Evolutionary conservation across 23 red algal genomes (phyloP).

Genomic region (Gracilariopsis chorda): DNA sequence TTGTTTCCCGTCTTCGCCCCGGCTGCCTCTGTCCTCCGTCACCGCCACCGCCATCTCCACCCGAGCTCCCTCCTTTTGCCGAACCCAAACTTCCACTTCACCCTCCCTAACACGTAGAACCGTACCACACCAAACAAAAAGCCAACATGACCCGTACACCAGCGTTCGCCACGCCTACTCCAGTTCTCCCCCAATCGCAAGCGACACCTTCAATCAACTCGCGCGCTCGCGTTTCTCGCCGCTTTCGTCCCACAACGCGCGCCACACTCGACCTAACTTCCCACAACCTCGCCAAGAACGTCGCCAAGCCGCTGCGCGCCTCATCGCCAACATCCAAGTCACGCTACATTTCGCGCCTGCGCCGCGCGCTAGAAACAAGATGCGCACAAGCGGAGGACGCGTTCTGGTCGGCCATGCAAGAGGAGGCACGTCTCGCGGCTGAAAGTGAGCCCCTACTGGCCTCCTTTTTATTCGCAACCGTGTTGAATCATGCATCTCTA

Average conservation of each 20-base stretch:
- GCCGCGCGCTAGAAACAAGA: slow-evolving; percentile 10
- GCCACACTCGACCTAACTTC: background rate
- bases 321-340: slow-evolving; percentile 46
- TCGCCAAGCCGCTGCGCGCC: background rate
- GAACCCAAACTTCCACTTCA: background rate
- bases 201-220: background rate
- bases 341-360: slow-evolving; percentile 42
- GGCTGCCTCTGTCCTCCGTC: background rate
- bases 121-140: background rate
- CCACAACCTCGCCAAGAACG: background rate
- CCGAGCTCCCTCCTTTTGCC: background rate
- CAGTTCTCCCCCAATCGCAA: background rate
- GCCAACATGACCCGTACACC: background rate
- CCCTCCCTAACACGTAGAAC: background rate
- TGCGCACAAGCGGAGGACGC: slow-evolving; percentile 29
- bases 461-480: slow-evolving; percentile 86
- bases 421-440: slow-evolving; percentile 73
- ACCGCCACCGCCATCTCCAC: background rate
- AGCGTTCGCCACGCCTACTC: background rate
- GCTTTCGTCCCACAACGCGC: slow-evolving; percentile 29
- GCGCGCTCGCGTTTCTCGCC: background rate
- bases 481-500: slow-evolving; percentile 87
- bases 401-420: slow-evolving; percentile 74
- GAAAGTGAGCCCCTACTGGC: slow-evolving; percentile 86
- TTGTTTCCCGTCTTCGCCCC: background rate